Evolutionary conservation across 2,329 filamentous ascomycete genomes (phyloP).

Genomic region (Aureobasidium sp.): DNA sequence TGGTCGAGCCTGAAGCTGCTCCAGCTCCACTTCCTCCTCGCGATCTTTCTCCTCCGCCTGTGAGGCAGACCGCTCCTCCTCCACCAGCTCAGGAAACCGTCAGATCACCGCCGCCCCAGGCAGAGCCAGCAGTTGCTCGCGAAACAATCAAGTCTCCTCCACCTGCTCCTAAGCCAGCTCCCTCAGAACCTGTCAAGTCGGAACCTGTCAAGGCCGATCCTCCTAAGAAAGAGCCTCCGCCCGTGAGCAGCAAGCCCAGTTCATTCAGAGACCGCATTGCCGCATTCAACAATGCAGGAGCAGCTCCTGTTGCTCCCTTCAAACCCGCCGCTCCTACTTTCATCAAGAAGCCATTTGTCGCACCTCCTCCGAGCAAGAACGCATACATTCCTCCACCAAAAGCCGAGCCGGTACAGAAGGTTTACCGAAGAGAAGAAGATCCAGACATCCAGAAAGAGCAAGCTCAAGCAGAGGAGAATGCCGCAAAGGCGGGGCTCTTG

Average conservation of each 20-base stretch:
- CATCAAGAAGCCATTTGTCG: slow-evolving; percentile 95
- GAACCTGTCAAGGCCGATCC: slow-evolving; percentile 33
- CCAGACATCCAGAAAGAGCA: slow-evolving; percentile 57
- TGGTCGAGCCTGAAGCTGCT: slow-evolving; percentile 27
- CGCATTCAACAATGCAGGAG: slow-evolving; percentile 87
- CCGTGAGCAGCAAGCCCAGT: slow-evolving; percentile 64
- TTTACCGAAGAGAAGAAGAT: slow-evolving; percentile 85
- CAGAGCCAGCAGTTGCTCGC: slow-evolving; percentile 8
- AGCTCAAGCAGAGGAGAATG: slow-evolving; percentile 58
- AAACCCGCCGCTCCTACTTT: slow-evolving; percentile 71
- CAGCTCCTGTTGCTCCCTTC: slow-evolving; percentile 81
- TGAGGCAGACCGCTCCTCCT: background rate
- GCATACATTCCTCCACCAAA: slow-evolving; percentile 80
- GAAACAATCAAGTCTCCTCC: slow-evolving; percentile 23
- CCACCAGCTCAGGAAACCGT: background rate
- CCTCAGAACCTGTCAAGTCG: slow-evolving; percentile 26
- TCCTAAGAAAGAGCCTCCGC: slow-evolving; percentile 56
- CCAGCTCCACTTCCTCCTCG: slow-evolving; percentile 27
- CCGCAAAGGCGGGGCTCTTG: slow-evolving; percentile 59
- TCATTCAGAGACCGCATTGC: slow-evolving; percentile 95
- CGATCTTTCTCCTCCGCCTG: background rate
- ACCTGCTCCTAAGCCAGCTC: slow-evolving; percentile 22
- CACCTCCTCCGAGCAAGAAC: slow-evolving; percentile 86
- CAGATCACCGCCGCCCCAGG: background rate
- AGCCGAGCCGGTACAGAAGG: slow-evolving; percentile 57